These are phyloP conservation scores for Macrocybe gigantea DNA, from an alignment of 768 basidiomycete species.

Conservation along the genomic window DNA sequence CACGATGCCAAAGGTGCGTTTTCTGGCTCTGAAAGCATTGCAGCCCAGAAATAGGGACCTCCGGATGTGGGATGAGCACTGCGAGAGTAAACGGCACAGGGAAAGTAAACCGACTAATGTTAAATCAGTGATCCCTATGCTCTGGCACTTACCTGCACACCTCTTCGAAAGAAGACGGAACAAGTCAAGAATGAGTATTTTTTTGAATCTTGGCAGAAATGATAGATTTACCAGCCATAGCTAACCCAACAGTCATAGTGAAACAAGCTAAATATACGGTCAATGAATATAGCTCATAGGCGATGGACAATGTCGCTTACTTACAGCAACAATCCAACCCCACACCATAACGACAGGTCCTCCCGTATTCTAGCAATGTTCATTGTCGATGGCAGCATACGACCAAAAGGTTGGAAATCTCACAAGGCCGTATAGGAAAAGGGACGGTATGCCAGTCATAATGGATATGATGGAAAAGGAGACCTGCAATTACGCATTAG, in stretches of 20 bases:
- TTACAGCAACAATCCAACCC: constrained; percentile 65
- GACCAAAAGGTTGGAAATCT: constrained; percentile 15
- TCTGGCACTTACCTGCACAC: no score
- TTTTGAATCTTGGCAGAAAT: no score
- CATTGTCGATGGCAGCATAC: background rate
- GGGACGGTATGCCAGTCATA: constrained; percentile 65
- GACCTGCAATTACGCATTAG: constrained; percentile 21
- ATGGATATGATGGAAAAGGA: constrained; percentile 76
- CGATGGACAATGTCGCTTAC: constrained; percentile 10
- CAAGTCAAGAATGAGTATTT: no score
- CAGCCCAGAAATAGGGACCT: constrained; percentile 80
- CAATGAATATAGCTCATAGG: background rate
- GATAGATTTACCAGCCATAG: constrained; percentile 56
- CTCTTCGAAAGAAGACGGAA: no score
- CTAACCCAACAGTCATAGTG: constrained; percentile 65
- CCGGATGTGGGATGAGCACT: constrained; percentile 70
- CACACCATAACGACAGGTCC: constrained; percentile 76
- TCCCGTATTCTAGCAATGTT: constrained; percentile 51
- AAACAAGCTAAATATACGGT: constrained; percentile 40
- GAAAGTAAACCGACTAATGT: no score
- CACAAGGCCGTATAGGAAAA: constrained; percentile 66
- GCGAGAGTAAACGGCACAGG: background rate
- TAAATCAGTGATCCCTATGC: no score
- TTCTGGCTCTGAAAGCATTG: constrained; percentile 56
- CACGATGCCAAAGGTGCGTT: constrained; percentile 65